Percentiles rank a stretch among this genome's conserved stretches.
Conservation (phyloP, 345 rosid genomes). For the Gossypium thurberi region DNA sequence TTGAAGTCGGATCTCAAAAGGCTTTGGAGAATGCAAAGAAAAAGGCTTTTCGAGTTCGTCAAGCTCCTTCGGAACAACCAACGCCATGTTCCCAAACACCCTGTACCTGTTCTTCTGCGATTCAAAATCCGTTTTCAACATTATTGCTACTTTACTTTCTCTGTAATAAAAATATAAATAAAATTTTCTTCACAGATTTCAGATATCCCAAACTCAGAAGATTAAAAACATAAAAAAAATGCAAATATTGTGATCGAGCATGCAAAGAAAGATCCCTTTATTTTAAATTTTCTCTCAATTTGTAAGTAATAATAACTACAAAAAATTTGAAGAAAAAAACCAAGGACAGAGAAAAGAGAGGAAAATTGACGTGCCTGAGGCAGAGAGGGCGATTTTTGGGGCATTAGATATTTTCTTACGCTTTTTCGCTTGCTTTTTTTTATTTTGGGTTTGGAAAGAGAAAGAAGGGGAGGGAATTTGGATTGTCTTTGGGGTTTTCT, state of each 20-base stretch:
- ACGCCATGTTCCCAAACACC: slow-evolving; percentile 42
- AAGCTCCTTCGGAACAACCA: slow-evolving; percentile 61
- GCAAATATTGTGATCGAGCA: not conserved
- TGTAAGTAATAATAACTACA: not conserved
- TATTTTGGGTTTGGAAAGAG: not conserved
- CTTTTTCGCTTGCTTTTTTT: not conserved
- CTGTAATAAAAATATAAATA: not conserved
- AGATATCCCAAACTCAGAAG: not conserved
- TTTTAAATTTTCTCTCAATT: not conserved
- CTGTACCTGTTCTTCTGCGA: slow-evolving; percentile 41
- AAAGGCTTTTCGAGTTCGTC: slow-evolving; percentile 42
- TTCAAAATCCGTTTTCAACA: slow-evolving; percentile 34
- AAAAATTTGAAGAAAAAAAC: not conserved
- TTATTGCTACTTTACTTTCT: not conserved
- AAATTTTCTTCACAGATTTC: not conserved
- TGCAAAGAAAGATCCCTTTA: not conserved
- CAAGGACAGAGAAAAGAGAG: not conserved
- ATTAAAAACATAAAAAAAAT: not conserved
- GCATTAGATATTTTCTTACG: slow-evolving; percentile 5
- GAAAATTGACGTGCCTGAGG: slow-evolving; percentile 27
- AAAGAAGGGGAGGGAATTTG: not conserved
- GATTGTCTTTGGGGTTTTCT: not conserved
- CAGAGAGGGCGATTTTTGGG: slow-evolving; percentile 19
- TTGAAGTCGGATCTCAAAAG: slow-evolving; percentile 52
- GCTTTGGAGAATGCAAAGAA: slow-evolving; percentile 27